Conservation (phyloP, 2,329 filamentous ascomycete genomes). For the Ramularia endophylla region DNA sequence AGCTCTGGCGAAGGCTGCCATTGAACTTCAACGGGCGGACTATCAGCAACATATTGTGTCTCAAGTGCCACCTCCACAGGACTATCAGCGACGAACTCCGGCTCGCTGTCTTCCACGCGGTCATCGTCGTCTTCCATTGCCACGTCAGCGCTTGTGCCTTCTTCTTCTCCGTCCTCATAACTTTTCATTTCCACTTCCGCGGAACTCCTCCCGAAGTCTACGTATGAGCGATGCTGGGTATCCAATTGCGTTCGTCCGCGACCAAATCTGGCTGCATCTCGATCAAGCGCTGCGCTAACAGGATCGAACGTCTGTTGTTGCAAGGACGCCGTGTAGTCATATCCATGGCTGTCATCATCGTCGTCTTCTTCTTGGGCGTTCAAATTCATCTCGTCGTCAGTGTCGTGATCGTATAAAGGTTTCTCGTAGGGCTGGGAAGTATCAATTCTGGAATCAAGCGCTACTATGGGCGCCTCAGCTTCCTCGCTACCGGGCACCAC, state of each 20-base stretch:
- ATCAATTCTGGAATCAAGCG: too few relatives aligned
- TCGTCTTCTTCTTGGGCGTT: constrained; percentile 6
- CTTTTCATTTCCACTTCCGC: background rate
- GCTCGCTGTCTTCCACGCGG: background rate
- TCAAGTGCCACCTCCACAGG: background rate
- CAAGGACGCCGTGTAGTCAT: constrained; percentile 5
- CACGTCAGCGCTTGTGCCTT: too few relatives aligned
- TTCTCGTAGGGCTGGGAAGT: too few relatives aligned
- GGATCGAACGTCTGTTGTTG: constrained; percentile 18
- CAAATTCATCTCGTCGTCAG: constrained; percentile 6
- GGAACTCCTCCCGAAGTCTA: background rate
- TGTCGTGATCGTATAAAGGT: background rate
- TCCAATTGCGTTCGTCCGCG: constrained; percentile 11
- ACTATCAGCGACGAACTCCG: constrained; percentile 1
- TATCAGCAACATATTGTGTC: background rate
- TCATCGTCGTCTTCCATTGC: background rate
- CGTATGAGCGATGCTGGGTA: constrained; percentile 2
- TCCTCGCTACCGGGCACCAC: too few relatives aligned
- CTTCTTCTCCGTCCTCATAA: background rate
- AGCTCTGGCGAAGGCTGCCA: too few relatives aligned
- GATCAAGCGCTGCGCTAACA: constrained; percentile 14
- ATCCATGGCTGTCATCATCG: constrained; percentile 3
- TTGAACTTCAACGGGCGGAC: too few relatives aligned
- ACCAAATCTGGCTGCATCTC: constrained; percentile 15
- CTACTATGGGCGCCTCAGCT: too few relatives aligned